Evolutionary conservation across 768 basidiomycete species (phyloP), one percentile per base, ranked within the genome.

Genomic region (Punctularia strigosozonata): DNA sequence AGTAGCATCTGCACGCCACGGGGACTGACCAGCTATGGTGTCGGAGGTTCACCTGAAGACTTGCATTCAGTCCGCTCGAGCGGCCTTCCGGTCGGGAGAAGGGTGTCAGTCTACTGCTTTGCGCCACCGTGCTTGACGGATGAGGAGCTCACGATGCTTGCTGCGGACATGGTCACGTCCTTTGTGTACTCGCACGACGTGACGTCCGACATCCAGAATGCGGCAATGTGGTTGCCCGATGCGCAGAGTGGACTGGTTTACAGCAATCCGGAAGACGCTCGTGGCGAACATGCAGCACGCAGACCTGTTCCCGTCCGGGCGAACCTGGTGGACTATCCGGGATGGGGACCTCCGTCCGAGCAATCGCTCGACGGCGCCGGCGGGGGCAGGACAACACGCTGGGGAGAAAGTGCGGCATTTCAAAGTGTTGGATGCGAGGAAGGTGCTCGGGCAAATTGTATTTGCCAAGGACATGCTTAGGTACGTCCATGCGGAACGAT

Each of bases 181-280:
- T 79, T 90, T 45, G 76, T 86, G 1, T 80, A 87, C 57, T 86
- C 85, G 1, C 62, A 88, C 3, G 85, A 84, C 6, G 74, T 80
- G 25, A 71, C 88, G 18, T 72, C 78, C 12, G 84, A 90, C 52
- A 66, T 89, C 15, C 73, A 71, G 31, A 75, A 81, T 33, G 82
- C 79, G 1, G 76, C 80, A 2, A 62, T 75, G 46, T 87, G 83
- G 83, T 60, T 90, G n/a, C 85, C 80, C 48, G 76, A 84, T 37
- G 81, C 77, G 2, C 71, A 80, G 42, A 57, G 57, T n/a, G 41
- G 60, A 71, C 37, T 77, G 74, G 80, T 85, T 89, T 50, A 62
- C 88, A 26, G 72, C 83, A 0, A 71, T 82, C 42, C 74, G 86
- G 32, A 88, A 84, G 64, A 87, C 85, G 3, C 67, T 89, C 0